Evolutionary conservation across 305 asterid species (phyloP).

Genomic region (Solanum hybrid): DNA sequence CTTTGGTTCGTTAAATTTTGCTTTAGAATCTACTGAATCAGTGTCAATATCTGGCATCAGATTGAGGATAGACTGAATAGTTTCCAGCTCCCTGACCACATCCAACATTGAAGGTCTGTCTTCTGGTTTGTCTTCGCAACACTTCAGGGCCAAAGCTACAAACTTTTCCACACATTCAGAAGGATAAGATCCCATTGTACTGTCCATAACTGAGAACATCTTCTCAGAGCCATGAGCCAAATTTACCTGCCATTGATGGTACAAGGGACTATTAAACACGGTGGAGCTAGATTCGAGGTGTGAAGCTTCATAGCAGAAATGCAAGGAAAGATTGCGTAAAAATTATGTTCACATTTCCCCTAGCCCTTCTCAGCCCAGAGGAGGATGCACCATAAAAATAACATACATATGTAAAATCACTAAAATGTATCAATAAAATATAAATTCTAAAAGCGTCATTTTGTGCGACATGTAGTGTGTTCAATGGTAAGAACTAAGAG

Average conservation of each 20-base stretch:
- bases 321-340: background rate
- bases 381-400: background rate
- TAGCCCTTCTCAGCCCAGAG: background rate
- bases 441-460: background rate
- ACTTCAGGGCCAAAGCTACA: constrained; percentile 50
- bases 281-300: background rate
- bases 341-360: background rate
- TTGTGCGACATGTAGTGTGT: background rate
- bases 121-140: constrained; percentile 66
- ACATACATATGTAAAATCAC: background rate
- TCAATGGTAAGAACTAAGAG: background rate
- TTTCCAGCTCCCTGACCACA: constrained; percentile 72
- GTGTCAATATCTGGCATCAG: constrained; percentile 32
- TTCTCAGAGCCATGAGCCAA: constrained; percentile 49
- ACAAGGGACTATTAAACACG: background rate
- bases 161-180: constrained; percentile 54
- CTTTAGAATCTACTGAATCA: constrained; percentile 17
- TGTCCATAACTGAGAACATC: constrained; percentile 58
- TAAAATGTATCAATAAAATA: background rate
- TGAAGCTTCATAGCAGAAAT: background rate
- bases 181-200: constrained; percentile 65
- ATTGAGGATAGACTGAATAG: constrained; percentile 23
- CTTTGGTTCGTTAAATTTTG: constrained; percentile 15
- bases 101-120: constrained; percentile 67
- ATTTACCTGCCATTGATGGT: constrained; percentile 36